phyloP scores from a whole-genome alignment of 306 rosid species.

The Phaseolus lunatus region DNA sequence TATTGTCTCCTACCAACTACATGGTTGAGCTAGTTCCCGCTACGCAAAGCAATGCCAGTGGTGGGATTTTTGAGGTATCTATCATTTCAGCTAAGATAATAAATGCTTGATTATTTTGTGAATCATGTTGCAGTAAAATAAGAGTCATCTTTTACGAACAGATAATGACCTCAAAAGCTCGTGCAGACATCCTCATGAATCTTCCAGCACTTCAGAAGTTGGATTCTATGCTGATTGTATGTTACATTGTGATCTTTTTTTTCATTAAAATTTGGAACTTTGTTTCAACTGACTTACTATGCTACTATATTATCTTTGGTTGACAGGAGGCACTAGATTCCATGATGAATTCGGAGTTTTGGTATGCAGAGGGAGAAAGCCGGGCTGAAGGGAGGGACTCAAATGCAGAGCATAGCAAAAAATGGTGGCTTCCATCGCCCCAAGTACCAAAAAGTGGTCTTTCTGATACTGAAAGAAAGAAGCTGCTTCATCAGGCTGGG shows the following conservation, averaged over 20 bases:
- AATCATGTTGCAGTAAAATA: constrained; percentile 16
- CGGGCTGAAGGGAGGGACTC: constrained; percentile 69
- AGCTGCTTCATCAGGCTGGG: constrained; percentile 69
- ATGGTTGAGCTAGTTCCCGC: constrained; percentile 99
- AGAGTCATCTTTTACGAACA: constrained; percentile 49
- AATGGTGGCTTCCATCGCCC: constrained; percentile 96
- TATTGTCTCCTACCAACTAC: constrained; percentile 86
- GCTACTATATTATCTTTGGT: constrained; percentile 21
- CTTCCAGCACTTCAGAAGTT: constrained; percentile 96
- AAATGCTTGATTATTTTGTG: constrained; percentile 15
- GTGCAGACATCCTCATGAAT: constrained; percentile 89
- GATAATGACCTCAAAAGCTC: constrained; percentile 96
- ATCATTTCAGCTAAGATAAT: constrained; percentile 31
- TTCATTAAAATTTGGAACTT: constrained; percentile 17
- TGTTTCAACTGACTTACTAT: constrained; percentile 4
- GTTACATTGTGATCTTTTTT: constrained; percentile 48
- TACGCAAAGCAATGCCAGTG: constrained; percentile 81
- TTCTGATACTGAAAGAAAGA: constrained; percentile 68
- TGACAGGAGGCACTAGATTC: constrained; percentile 85
- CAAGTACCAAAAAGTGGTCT: constrained; percentile 81
- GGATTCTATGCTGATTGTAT: constrained; percentile 93
- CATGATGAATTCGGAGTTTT: constrained; percentile 84
- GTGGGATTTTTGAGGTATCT: constrained; percentile 83
- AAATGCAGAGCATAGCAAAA: constrained; percentile 57
- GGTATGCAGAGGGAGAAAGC: constrained; percentile 94